phyloP scores from a whole-genome alignment of 345 rosid species.

The Mercurialis annua region DNA sequence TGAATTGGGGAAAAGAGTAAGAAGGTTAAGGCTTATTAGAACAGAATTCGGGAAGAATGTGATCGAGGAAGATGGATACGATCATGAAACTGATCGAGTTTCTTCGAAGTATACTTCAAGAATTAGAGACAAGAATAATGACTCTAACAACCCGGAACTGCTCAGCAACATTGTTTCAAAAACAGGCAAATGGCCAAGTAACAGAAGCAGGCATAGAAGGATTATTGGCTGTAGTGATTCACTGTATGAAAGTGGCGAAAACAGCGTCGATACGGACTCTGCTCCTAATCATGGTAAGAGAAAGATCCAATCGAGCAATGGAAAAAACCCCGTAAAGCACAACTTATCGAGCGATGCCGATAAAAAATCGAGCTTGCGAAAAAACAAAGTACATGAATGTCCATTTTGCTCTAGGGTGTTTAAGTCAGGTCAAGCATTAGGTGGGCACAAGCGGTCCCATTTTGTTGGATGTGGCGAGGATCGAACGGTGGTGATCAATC shows the following conservation, averaged over 20 bases:
- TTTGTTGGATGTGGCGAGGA: constrained; percentile 61
- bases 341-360: constrained; percentile 24
- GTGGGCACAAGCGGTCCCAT: constrained; percentile 98
- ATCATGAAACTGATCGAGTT: constrained; percentile 34
- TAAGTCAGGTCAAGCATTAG: constrained; percentile 91
- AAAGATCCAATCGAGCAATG: constrained; percentile 22
- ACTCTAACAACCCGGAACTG: constrained; percentile 26
- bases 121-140: constrained; percentile 33
- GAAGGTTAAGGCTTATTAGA: constrained; percentile 33
- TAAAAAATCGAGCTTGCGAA: constrained; percentile 41
- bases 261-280: constrained; percentile 46
- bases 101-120: constrained; percentile 41
- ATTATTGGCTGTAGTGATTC: constrained; percentile 34
- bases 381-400: constrained; percentile 69
- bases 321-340: constrained; percentile 28
- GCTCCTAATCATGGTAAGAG: constrained; percentile 26
- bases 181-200: constrained; percentile 29
- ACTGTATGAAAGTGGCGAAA: constrained; percentile 45
- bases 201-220: constrained; percentile 36
- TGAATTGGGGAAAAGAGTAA: constrained; percentile 37
- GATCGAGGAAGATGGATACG: constrained; percentile 20
- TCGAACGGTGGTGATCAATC: constrained; percentile 48
- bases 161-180: constrained; percentile 28
- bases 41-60: constrained; percentile 29
- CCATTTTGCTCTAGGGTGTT: constrained; percentile 86